phyloP scores from a whole-genome alignment of 768 basidiomycete genomes.

The Omphalotus guepiniiformis region DNA sequence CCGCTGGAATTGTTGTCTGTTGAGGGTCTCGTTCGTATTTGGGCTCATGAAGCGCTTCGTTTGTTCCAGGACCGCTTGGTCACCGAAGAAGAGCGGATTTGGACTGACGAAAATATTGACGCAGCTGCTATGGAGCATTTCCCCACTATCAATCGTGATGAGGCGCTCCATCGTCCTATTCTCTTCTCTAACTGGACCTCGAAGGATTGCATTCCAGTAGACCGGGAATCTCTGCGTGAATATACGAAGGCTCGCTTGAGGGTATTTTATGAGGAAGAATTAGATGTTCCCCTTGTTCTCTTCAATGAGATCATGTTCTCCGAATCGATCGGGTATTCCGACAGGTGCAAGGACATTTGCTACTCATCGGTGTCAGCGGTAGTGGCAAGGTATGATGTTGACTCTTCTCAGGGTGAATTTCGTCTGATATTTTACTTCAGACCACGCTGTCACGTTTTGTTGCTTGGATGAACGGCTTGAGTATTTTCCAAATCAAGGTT shows the following conservation, averaged over 20 bases:
- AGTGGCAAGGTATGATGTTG: constrained; percentile 80
- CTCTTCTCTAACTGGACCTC: constrained; percentile 99
- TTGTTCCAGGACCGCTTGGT: constrained; percentile 98
- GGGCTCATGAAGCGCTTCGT: constrained; percentile 97
- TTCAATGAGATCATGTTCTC: constrained; percentile 99
- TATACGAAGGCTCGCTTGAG: constrained; percentile 95
- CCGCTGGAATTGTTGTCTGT: constrained; percentile 91
- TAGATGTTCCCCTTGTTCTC: constrained; percentile 94
- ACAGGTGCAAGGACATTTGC: constrained; percentile 93
- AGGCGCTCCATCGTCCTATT: constrained; percentile 86
- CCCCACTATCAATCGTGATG: constrained; percentile 85
- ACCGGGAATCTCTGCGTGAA: constrained; percentile 88
- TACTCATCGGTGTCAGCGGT: constrained; percentile 97
- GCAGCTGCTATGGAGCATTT: constrained; percentile 81
- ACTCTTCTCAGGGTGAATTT: constrained; percentile 11
- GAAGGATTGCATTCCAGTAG: constrained; percentile 92
- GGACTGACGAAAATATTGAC: constrained; percentile 96
- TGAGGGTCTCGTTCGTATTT: constrained; percentile 93
- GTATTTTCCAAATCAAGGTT: constrained; percentile 99
- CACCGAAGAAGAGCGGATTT: constrained; percentile 83
- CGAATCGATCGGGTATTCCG: constrained; percentile 99
- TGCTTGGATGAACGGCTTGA: constrained; percentile 99
- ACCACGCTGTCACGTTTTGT: constrained; percentile 98
- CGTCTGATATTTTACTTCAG: constrained; percentile 36
- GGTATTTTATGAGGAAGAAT: constrained; percentile 99